Conservation (phyloP, 2,329 filamentous ascomycete genomes). For the Ophiostoma ulmi region DNA sequence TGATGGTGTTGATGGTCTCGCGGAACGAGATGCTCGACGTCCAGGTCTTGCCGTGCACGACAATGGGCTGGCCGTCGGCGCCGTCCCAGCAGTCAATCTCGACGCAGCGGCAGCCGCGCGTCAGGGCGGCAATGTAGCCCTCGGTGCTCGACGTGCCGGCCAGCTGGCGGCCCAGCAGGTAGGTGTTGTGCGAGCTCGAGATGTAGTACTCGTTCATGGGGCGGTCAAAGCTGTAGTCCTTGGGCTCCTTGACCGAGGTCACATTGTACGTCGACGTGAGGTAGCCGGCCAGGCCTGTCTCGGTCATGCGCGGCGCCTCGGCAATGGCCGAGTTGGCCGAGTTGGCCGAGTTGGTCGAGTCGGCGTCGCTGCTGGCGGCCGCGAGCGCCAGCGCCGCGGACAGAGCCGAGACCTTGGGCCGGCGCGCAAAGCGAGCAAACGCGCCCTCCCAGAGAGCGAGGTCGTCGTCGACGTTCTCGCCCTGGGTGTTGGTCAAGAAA, state of each 20-base stretch:
- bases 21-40: constrained; percentile 85
- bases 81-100: constrained; percentile 99
- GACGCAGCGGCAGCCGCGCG: constrained; percentile 86
- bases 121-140: constrained; percentile 84
- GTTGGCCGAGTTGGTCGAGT: not conserved
- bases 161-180: constrained; percentile 85
- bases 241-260: constrained; percentile 56
- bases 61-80: constrained; percentile 75
- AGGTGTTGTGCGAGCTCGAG: constrained; percentile 97
- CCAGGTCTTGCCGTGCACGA: constrained; percentile 84
- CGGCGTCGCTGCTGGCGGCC: not conserved
- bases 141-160: constrained; percentile 88
- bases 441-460: constrained; percentile 61
- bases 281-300: constrained; percentile 72
- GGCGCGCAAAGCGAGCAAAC: constrained; percentile 65
- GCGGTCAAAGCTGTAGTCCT: constrained; percentile 63
- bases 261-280: constrained; percentile 70
- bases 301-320: constrained; percentile 61
- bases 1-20: constrained; percentile 88
- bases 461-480: constrained; percentile 67
- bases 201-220: constrained; percentile 97
- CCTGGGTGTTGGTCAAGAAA: constrained; percentile 70
- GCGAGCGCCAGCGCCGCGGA: constrained; percentile 29
- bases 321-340: constrained; percentile 2
- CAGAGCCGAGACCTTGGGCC: constrained; percentile 38